Base-by-base conservation (phyloP, 352 stramenopile species). In the Phytophthora pistaciae region DNA sequence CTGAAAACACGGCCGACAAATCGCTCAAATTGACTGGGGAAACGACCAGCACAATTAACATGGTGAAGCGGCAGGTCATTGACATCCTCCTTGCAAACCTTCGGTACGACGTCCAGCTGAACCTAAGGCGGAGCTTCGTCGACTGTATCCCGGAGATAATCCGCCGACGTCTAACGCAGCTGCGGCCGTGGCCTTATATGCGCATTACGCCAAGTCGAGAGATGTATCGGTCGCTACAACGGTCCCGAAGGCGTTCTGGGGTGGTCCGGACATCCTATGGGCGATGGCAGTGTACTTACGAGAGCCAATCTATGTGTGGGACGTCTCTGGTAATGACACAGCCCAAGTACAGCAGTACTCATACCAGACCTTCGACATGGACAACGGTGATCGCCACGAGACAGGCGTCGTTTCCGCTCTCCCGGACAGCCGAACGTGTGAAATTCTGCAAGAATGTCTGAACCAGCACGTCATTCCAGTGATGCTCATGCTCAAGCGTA, bases 71-170 rank as follows among this genome's bases (percentile, higher is more conserved):
- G 20, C 54, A 25, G n/a, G n/a, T 59, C 13, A 7, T 29, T 1
- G 54, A 59, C n/a, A 44, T 59, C 25, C 31, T 59, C 5, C 33
- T 59, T 3, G 54, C 54, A 6, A 59, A 59, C 20, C 20, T 59
- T 3, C 8, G 54, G 6, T 59, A 48, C 8, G 54, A 59, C 49
- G 31, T 59, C 14, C 46, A 1, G 14, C 49, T 3, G 16, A 46
- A 10, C 54, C 54, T 5, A 8, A 11, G 7, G 18, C 7, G 4
- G 31, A 59, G n/a, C 20, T 59, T 5, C 18, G 40, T 14, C 54
- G 54, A 6, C 16, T 59, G 8, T 59, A 59, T 18, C 54, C 54
- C 3, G 20, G 14, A 31, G 31, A 42, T 3, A 5, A 25, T 4
- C 54, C 54, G 2, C 54, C 25, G 8, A 8, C 3, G 13, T 59